Conservation (phyloP, 2,329 filamentous ascomycete species). For the Monilinia fructicola region DNA sequence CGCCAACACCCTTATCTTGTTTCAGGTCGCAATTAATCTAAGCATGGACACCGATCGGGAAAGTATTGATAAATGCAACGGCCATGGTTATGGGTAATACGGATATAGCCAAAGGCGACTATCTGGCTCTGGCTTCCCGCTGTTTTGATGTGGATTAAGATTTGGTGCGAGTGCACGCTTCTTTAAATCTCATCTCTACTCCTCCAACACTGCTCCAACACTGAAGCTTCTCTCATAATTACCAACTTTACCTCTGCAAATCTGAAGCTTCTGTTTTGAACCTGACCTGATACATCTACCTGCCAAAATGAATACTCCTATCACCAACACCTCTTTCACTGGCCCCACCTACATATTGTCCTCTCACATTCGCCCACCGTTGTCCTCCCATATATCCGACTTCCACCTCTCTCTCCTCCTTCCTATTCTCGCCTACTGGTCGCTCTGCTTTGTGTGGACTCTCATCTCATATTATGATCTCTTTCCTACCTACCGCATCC, state of each 20-base stretch:
- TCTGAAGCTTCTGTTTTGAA: neutral
- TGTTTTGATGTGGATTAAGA: neutral
- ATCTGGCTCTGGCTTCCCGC: neutral
- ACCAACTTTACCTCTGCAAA: too few species aligned
- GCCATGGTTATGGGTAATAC: neutral
- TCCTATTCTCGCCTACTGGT: slow-evolving; percentile 13
- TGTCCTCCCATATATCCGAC: slow-evolving; percentile 75
- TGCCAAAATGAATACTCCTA: slow-evolving; percentile 6
- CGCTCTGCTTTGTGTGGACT: neutral
- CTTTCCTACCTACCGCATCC: slow-evolving; percentile 41
- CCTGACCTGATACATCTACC: neutral
- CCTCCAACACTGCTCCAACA: neutral
- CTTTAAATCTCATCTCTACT: neutral
- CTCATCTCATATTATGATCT: slow-evolving; percentile 14
- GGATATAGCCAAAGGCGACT: neutral
- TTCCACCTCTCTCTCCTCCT: slow-evolving; percentile 63
- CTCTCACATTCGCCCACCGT: slow-evolving; percentile 54
- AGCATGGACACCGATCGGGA: neutral
- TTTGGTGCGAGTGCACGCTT: neutral
- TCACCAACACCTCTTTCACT: neutral
- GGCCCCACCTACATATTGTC: slow-evolving; percentile 57
- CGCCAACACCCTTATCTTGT: neutral
- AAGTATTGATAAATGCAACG: neutral
- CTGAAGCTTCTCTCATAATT: too few species aligned
- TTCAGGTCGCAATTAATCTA: neutral